Evolutionary conservation across 2,329 filamentous ascomycete species (phyloP).

Genomic region (Apiospora sp.): DNA sequence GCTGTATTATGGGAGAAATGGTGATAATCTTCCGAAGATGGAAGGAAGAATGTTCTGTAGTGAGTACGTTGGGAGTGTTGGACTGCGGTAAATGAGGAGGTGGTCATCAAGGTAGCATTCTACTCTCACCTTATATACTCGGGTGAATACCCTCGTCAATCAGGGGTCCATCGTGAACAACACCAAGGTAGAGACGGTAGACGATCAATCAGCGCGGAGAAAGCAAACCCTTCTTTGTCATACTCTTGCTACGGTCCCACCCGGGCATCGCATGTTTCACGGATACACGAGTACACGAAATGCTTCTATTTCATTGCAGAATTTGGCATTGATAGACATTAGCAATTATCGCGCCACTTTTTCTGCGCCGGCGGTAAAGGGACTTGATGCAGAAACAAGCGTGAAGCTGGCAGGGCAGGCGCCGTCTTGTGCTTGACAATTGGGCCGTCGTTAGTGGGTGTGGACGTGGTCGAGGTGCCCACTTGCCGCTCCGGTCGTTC

Average conservation of each 20-base stretch:
- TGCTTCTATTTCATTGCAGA: not conserved
- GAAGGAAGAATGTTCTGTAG: not conserved
- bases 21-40: not conserved
- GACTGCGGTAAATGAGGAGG: not conserved
- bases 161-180: not conserved
- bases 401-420: not conserved
- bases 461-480: not conserved
- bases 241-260: conserved; percentile 3
- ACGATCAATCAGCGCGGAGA: conserved; percentile 3
- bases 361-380: not conserved
- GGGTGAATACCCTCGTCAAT: not conserved
- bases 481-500: conserved; percentile 8
- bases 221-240: conserved; percentile 11
- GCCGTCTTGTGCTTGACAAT: conserved; percentile 10
- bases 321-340: conserved; percentile 18
- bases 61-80: not conserved
- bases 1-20: not conserved
- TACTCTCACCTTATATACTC: not conserved
- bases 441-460: not conserved
- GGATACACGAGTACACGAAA: not conserved
- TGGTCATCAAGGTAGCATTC: not conserved
- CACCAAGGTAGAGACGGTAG: not conserved
- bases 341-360: conserved; percentile 14
- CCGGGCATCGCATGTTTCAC: conserved; percentile 4
- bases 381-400: not conserved